Percentiles rank a stretch among this genome's conserved stretches.
phyloP scores from a whole-genome alignment of 139 green algal genomes.

The Chlamydomonas incerta region DNA sequence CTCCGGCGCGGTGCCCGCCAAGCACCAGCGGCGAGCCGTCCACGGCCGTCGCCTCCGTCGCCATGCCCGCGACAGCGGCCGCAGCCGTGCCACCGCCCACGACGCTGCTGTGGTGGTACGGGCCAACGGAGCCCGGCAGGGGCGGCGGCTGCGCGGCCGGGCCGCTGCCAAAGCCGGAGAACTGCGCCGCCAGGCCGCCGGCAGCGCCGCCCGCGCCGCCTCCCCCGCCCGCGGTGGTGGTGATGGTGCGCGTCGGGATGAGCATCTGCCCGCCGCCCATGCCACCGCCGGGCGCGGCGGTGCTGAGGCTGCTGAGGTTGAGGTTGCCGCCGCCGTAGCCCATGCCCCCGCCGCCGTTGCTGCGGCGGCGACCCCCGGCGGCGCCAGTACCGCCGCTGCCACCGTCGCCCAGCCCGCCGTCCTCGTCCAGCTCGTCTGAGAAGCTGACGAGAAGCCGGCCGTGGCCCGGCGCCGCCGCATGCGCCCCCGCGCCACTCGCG shows the following conservation, averaged over 20 bases:
- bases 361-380: no score
- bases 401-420: background rate
- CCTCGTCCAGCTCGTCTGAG: conserved; percentile 27
- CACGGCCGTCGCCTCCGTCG: no score
- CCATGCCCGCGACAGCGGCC: background rate
- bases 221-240: background rate
- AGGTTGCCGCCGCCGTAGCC: no score
- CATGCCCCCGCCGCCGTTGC: background rate
- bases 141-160: no score
- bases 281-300: no score
- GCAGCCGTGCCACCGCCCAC: background rate
- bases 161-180: no score
- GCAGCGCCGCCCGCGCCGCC: background rate
- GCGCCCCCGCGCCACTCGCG: no score
- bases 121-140: background rate
- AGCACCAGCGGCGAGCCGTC: no score
- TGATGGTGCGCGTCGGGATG: conserved; percentile 22
- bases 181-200: background rate
- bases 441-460: conserved; percentile 22
- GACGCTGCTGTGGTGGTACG: background rate
- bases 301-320: background rate
- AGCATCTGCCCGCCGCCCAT: background rate
- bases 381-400: no score
- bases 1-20: background rate
- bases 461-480: background rate